These are phyloP conservation scores for Pelargonium cotyledonis DNA, from an alignment of 441 rosid genomes.

Conservation along the genomic window DNA sequence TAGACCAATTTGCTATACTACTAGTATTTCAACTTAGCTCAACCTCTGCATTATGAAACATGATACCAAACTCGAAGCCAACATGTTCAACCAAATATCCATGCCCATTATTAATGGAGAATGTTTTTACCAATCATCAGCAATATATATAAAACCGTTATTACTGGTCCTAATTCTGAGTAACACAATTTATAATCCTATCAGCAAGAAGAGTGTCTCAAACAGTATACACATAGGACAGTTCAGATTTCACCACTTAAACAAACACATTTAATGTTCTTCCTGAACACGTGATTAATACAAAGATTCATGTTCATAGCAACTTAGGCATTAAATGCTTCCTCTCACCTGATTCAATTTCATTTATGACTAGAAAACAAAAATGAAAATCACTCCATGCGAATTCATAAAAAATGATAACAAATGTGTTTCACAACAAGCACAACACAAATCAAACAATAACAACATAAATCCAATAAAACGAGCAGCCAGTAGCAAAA, in stretches of 20 bases:
- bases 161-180: too few relatives aligned
- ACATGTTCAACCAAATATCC: background rate
- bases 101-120: background rate
- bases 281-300: background rate
- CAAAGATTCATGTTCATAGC: background rate
- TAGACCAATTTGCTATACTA: background rate
- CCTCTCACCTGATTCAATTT: background rate
- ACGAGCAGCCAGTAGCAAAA: background rate
- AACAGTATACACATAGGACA: too few relatives aligned
- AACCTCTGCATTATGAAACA: background rate
- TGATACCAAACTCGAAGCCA: background rate
- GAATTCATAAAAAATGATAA: background rate
- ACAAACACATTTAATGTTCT: background rate
- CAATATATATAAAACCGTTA: too few relatives aligned
- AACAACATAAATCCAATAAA: slow-evolving; percentile 11
- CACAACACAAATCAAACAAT: background rate
- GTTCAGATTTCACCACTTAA: too few relatives aligned
- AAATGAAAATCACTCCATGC: background rate
- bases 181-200: too few relatives aligned
- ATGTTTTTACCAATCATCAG: background rate
- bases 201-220: too few relatives aligned
- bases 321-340: background rate
- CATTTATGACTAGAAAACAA: background rate
- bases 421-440: background rate
- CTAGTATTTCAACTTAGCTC: background rate